Percentiles rank a stretch among this genome's conserved stretches.
Conservation (phyloP, 345 rosid genomes). For the Tarenaya hassleriana region DNA sequence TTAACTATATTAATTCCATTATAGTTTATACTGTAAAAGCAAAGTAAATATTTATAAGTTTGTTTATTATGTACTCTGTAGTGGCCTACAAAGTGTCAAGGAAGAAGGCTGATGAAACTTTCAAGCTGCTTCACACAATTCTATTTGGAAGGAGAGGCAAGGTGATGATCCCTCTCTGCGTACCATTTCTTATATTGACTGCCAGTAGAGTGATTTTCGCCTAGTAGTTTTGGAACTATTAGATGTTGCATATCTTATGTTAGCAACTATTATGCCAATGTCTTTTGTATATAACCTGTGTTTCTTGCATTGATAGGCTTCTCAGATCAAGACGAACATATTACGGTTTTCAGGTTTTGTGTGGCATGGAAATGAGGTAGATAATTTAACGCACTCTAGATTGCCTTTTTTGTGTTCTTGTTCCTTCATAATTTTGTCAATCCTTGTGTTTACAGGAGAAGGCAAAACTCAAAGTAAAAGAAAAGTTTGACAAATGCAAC, state of each 20-base stretch:
- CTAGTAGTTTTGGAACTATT: background rate
- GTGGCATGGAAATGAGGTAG: conserved; percentile 92
- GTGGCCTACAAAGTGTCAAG: conserved; percentile 80
- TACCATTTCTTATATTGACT: conserved; percentile 1
- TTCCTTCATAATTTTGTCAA: conserved; percentile 10
- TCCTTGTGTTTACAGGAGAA: conserved; percentile 55
- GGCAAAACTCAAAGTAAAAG: conserved; percentile 66
- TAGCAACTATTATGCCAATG: conserved; percentile 13
- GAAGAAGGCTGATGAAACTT: conserved; percentile 69
- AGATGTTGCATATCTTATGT: conserved; percentile 6
- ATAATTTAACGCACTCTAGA: background rate
- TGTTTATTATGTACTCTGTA: conserved; percentile 27
- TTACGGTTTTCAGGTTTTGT: conserved; percentile 88
- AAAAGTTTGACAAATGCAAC: conserved; percentile 76
- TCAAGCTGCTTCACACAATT: conserved; percentile 65
- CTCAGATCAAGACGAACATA: conserved; percentile 75
- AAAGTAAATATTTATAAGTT: conserved; percentile 10
- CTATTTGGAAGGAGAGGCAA: conserved; percentile 77
- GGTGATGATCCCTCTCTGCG: conserved; percentile 36
- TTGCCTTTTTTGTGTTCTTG: conserved; percentile 8
- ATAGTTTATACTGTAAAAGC: conserved; percentile 2
- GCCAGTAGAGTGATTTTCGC: background rate
- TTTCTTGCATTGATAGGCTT: conserved; percentile 56
- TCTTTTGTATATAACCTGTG: conserved; percentile 17
- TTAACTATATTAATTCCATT: conserved; percentile 1